Base-by-base conservation (phyloP, 2,329 filamentous ascomycete species). In the Aspergillus caelatus region DNA sequence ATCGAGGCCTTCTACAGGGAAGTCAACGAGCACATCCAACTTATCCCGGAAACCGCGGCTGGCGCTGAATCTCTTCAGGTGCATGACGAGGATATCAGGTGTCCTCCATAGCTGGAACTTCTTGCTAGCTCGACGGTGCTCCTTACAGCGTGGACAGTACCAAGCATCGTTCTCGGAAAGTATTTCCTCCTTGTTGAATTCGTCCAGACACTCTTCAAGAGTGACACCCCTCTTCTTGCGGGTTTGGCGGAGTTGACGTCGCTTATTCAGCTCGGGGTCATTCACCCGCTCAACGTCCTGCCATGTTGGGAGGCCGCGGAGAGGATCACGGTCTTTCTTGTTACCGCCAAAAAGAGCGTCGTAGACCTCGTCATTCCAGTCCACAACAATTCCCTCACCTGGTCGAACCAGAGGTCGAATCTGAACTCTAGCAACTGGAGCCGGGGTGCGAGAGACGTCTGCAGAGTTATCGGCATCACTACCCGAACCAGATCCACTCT, bases 61-160 rank as follows among this genome's bases (percentile, higher is more conserved):
- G 28, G 91, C 93, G 75, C 93, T 96, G 77, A 99, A 99, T 8
- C 95, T 89, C 83, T 99, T 99, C 57, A 99, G 84, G 75, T 99
- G 95, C 65, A 97, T 91, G 50, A 98, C 91, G 19, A 99, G 85
- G 65, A 98, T 96, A 76, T 99, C 95, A 0, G 95, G 95, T 2
- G 92, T 90, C 74, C 94, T 97, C 95, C 95, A 99, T 21, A 99
- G 86, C 74, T 98, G 94, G 59, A 99, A 93, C 73, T 95, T 97
- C 83, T 99, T 99, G 80, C 90, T 94, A 23, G 95, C 95, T 64
- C 93, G 89, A 19, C 93, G 89, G 72, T 96, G 91, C 71, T 97
- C 92, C 77, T 98, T 98, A 84, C 95, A 99, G 34, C 93, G 88
- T 62, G 93, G 94, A 74, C 95, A 99, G 76, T 96, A 98, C 95